Evolutionary conservation across 148 eudicot genomes (phyloP).

Genomic region (Silene latifolia): DNA sequence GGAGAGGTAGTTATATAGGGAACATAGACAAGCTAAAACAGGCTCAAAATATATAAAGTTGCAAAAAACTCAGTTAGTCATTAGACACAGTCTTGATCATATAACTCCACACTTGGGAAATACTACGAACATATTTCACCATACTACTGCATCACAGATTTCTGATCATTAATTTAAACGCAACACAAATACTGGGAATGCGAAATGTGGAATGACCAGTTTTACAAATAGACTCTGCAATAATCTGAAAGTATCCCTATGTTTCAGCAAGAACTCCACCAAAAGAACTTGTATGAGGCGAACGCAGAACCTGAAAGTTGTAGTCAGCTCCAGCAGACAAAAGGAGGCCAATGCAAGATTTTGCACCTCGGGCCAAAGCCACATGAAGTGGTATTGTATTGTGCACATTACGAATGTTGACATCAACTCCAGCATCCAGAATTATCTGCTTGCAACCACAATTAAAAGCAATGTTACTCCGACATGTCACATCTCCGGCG

Average conservation of each 20-base stretch:
- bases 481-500: no score
- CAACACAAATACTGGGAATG: neutral
- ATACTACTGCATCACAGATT: neutral
- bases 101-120: neutral
- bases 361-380: constrained; percentile 97
- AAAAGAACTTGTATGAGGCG: constrained; percentile 11
- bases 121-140: neutral
- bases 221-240: neutral
- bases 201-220: neutral
- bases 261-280: constrained; percentile 4
- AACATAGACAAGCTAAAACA: neutral
- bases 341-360: constrained; percentile 89
- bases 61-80: neutral
- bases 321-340: constrained; percentile 91
- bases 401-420: constrained; percentile 73
- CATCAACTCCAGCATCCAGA: constrained; percentile 94
- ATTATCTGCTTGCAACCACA: constrained; percentile 53
- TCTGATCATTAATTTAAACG: neutral
- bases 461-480: neutral
- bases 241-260: neutral
- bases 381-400: constrained; percentile 93
- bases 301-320: constrained; percentile 66
- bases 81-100: neutral
- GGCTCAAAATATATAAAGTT: constrained; percentile 3
- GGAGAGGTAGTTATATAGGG: neutral